A percentile compares a stretch with the other conserved stretches of the same genome.
These are phyloP conservation scores for Cordia subcordata DNA, from an alignment of 257 asterid species.

Conservation along the genomic window DNA sequence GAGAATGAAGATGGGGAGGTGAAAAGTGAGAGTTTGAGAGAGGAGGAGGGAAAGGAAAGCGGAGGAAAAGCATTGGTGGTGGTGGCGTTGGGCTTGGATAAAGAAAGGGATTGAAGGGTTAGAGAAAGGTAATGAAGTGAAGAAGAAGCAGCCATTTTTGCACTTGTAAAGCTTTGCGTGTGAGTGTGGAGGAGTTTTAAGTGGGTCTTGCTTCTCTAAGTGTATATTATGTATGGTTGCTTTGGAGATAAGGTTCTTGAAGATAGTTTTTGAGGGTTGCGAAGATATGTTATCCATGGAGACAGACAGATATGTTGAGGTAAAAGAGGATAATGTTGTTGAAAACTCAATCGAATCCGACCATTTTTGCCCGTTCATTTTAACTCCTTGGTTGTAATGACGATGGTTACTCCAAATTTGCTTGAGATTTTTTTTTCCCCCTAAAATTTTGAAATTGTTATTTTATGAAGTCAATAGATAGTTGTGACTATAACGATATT, in stretches of 20 bases:
- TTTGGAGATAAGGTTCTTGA: conserved; percentile 15
- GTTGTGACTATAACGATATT: too few relatives aligned
- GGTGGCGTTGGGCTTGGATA: conserved; percentile 21
- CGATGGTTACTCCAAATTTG: neutral
- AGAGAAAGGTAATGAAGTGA: conserved; percentile 50
- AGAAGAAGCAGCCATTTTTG: conserved; percentile 55
- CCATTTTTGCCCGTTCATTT: too few relatives aligned
- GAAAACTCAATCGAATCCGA: neutral
- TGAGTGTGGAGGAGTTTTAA: neutral
- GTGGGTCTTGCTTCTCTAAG: neutral
- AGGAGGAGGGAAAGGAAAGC: conserved; percentile 24
- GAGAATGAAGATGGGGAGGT: neutral
- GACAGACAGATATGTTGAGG: neutral
- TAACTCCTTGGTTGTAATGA: neutral
- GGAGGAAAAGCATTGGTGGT: conserved; percentile 4
- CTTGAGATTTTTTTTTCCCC: too few relatives aligned
- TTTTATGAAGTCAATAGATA: too few relatives aligned
- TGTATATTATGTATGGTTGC: too few relatives aligned
- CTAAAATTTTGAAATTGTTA: too few relatives aligned
- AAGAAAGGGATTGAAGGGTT: conserved; percentile 48
- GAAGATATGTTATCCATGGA: too few relatives aligned
- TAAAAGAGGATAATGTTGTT: neutral
- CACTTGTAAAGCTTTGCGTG: neutral
- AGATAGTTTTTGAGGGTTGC: neutral
- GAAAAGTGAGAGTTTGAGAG: neutral